Base-by-base conservation (phyloP, 768 basidiomycete genomes). In the Tylopilus sp. region DNA sequence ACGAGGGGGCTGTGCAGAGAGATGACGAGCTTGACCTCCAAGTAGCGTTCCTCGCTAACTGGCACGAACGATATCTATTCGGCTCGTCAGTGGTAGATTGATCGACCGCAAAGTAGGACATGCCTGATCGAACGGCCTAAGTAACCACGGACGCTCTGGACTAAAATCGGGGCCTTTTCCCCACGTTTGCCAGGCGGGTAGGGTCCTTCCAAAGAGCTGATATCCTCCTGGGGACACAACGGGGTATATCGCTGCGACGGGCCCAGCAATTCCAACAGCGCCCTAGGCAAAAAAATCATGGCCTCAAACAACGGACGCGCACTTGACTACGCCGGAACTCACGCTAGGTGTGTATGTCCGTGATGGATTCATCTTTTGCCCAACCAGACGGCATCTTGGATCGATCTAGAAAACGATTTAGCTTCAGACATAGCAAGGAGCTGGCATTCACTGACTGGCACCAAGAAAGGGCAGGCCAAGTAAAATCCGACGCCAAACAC, bases 311-410 rank as follows among this genome's bases (percentile, higher is more conserved):
- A 33, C 50, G 16, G 16, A 28, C 25, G 24, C 2, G 7, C 29
- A 1, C 9, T 13, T 33, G 25, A 2, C 5, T 4, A 21, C 34
- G 9, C 11, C 22, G 2, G 3, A 19, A 65, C 75, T 37, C 62
- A 82, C 83, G 36, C 79, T 72, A 10, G 85, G 82, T 0, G 86
- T 88, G 54, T 74, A 84, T 0, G 84, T 84, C 9, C 86, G 71
- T 0, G 84, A 85, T 0, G 86, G 86, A 50, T 88, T 88, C 82
- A 87, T 86, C 65, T 88, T 89, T 54, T 87, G 86, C 0, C 81
- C 84, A 6, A 83, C 75, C 0, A 88, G 65, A 33, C 84, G 72
- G 53, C 77, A 79, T 28, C 81, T 71, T 9, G 80, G 81, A 60
- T 84, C 82, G 17, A 85, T 74, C 81, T 83, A 53, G 14, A 21